Base-by-base conservation (phyloP, 345 rosid genomes). In the Eucalyptus caleyi region DNA sequence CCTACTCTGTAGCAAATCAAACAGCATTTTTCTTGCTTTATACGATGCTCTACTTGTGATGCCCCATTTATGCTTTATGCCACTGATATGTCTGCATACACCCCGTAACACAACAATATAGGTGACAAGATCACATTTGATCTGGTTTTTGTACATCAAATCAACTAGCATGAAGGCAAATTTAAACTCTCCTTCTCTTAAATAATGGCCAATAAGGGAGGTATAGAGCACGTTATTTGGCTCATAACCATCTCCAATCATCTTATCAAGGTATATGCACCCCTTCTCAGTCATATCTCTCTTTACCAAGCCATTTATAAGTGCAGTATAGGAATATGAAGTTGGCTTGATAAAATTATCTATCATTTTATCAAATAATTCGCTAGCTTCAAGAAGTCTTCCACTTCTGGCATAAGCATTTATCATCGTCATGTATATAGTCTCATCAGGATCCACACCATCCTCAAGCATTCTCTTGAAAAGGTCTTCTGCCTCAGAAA, bases 361-460 rank as follows among this genome's bases (percentile, higher is more conserved):
- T 72, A 93, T 93, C 89, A 96, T 96, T 88, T 90, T 92, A 90
- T 96, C 95, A 90, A 95, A 95, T 44, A 96, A 90, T 53, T 91
- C 90, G 10, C 80, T 67, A 87, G 97, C 97, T 94, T 95, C 94
- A 23, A 47, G 11, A 47, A 92, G 90, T 90, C 93, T 93, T 87
- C 93, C 92, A 53, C 88, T 95, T 89, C 89, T 93, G 13, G 91
- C 91, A 88, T 94, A 96, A 50, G 93, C 96, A 92, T 93, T 95
- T 89, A 96, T 95, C 98, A 96, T 94, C 49, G 95, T 94, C 94
- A 89, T 90, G 92, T 94, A 96, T 82, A 93, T 81, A 90, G 91
- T 89, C 91, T 93, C 98, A 92, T 96, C 97, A 59, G 96, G 96
- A 90, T 94, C 94, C 86, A 94, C 91, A 87, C 97, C 96, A 30